Evolutionary conservation across 75 land plant genomes (phyloP).

Genomic region (Chamaecyparis obtusa): DNA sequence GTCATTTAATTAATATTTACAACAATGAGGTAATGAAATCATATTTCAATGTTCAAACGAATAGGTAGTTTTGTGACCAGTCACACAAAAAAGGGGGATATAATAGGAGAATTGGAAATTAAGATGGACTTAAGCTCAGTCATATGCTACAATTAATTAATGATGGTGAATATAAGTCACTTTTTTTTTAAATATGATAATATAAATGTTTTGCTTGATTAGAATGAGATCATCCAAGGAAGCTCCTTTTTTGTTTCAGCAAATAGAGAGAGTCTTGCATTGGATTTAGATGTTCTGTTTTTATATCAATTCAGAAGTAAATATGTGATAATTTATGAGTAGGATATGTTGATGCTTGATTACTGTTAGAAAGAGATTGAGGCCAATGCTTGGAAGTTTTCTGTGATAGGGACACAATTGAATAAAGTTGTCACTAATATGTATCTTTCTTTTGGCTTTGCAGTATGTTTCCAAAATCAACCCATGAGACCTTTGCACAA

Average conservation of each 20-base stretch:
- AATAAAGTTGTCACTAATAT: background rate
- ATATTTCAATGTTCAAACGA: background rate
- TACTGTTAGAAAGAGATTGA: background rate
- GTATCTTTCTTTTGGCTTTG: slow-evolving; percentile 12
- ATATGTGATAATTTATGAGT: background rate
- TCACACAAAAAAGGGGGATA: background rate
- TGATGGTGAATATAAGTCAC: background rate
- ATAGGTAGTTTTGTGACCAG: background rate
- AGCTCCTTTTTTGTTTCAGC: background rate
- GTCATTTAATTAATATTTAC: background rate
- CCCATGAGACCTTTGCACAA: slow-evolving; percentile 96
- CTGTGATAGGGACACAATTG: background rate
- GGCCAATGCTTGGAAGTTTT: background rate
- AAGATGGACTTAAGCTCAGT: background rate
- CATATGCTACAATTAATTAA: background rate
- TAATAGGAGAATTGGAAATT: background rate
- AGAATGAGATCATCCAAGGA: background rate
- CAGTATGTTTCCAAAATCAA: slow-evolving; percentile 99
- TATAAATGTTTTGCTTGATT: background rate
- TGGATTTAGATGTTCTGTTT: background rate
- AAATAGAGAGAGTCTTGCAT: background rate
- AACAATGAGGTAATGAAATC: background rate
- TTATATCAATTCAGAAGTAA: background rate
- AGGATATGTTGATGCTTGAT: background rate
- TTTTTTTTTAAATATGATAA: background rate